These are phyloP conservation scores for Aspergillus egyptiacus DNA, from an alignment of 495 filamentous ascomycete genomes.

Conservation along the genomic window DNA sequence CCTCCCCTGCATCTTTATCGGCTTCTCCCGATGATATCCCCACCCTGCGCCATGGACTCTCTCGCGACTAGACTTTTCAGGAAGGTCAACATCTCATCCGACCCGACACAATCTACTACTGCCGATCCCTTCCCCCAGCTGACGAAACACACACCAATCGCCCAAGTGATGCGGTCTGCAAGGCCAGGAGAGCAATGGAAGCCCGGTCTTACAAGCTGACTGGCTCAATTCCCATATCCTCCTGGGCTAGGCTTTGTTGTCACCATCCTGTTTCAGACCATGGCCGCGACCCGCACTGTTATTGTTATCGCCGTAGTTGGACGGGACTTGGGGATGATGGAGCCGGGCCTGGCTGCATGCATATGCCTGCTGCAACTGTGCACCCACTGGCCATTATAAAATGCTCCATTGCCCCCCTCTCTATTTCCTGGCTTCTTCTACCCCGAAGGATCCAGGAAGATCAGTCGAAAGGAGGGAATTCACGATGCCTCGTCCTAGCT, in stretches of 20 bases:
- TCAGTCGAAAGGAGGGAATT: background rate
- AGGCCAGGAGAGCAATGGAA: constrained; percentile 1
- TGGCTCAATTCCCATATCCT: background rate
- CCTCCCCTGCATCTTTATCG: background rate
- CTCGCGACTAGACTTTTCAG: background rate
- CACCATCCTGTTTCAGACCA: constrained; percentile 2
- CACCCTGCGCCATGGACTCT: background rate
- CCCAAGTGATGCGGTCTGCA: constrained; percentile 12
- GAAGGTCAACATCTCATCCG: constrained; percentile 4
- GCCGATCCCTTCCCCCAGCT: background rate
- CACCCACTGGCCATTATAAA: constrained; percentile 1
- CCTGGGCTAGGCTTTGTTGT: constrained; percentile 6
- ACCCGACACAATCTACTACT: background rate
- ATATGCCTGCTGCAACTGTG: background rate
- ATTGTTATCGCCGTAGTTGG: constrained; percentile 6
- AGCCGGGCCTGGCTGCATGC: background rate
- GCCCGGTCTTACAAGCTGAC: background rate
- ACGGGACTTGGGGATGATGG: background rate
- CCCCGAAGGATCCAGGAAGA: background rate
- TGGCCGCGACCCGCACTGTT: constrained; percentile 4
- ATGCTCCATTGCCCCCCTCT: background rate
- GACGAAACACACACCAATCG: background rate
- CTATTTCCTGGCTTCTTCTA: background rate
- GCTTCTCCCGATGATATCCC: background rate
- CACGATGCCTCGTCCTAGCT: constrained; percentile 25